These are phyloP conservation scores for Lasiodiplodia citricola DNA, from an alignment of 2,329 filamentous ascomycete species.

Conservation along the genomic window DNA sequence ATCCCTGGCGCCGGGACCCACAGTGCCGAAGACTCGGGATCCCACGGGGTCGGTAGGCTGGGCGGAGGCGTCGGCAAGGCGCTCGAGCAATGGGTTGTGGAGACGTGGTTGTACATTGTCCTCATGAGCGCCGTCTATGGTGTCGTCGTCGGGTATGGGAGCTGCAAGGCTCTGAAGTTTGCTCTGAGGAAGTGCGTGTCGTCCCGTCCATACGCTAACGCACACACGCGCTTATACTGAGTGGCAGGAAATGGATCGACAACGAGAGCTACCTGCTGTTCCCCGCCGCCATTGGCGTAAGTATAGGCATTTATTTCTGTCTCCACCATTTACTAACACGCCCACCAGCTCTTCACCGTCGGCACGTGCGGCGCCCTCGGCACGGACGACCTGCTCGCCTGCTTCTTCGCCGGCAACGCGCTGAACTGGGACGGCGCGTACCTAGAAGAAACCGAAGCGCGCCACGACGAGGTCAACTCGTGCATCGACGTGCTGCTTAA, in stretches of 20 bases:
- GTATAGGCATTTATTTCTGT: not conserved
- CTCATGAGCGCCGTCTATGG: slow-evolving; percentile 61
- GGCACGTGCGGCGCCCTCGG: slow-evolving; percentile 47
- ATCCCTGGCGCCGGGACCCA: slow-evolving; percentile 49
- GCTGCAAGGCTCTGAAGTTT: slow-evolving; percentile 54
- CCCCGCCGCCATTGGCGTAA: not conserved
- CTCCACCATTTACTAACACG: not conserved
- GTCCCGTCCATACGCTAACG: not conserved
- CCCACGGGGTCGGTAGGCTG: not conserved
- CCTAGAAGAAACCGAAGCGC: slow-evolving; percentile 59
- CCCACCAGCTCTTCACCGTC: slow-evolving; percentile 56
- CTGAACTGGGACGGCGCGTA: slow-evolving; percentile 69
- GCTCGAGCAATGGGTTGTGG: slow-evolving; percentile 62
- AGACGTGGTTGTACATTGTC: slow-evolving; percentile 66
- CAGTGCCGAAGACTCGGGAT: slow-evolving; percentile 51
- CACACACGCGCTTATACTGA: not conserved
- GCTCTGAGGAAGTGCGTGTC: slow-evolving; percentile 42
- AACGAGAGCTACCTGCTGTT: not conserved
- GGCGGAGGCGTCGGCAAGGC: slow-evolving; percentile 56
- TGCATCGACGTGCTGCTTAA: slow-evolving; percentile 65
- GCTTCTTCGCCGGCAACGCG: slow-evolving; percentile 63
- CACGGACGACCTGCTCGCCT: slow-evolving; percentile 65
- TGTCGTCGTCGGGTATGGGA: slow-evolving; percentile 55
- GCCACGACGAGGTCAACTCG: slow-evolving; percentile 67
- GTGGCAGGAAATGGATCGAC: not conserved